Conservation (phyloP, 192 early-diverging fungal genomes). For the Dissophora ornata region DNA sequence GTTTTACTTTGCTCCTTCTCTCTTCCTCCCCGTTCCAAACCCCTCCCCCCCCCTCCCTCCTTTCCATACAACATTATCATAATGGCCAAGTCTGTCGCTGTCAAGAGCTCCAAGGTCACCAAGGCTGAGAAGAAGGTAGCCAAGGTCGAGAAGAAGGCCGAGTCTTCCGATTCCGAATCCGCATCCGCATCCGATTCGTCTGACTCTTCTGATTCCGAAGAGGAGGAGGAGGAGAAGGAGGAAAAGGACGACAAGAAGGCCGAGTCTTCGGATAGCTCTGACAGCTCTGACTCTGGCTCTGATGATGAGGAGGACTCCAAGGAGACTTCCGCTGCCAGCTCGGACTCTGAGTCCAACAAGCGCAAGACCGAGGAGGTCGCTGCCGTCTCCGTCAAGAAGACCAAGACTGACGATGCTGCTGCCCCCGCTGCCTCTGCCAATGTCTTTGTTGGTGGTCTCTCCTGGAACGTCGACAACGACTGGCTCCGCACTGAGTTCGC, state of each 20-base stretch:
- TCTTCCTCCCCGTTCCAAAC: constrained; percentile 8
- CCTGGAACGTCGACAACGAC: constrained; percentile 78
- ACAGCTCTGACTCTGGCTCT: constrained; percentile 40
- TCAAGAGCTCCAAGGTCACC: constrained; percentile 36
- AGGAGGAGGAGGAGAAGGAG: constrained; percentile 43
- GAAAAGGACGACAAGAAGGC: constrained; percentile 44
- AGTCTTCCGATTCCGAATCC: constrained; percentile 53
- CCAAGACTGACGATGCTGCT: constrained; percentile 59
- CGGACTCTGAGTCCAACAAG: constrained; percentile 57
- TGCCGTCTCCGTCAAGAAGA: constrained; percentile 55
- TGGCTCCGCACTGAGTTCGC: constrained; percentile 69
- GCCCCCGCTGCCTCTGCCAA: constrained; percentile 56
- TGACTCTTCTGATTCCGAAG: constrained; percentile 45
- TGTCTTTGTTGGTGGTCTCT: constrained; percentile 81
- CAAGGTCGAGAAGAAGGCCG: constrained; percentile 50
- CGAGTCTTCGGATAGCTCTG: constrained; percentile 30
- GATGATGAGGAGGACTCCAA: constrained; percentile 51
- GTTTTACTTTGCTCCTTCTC: constrained; percentile 23
- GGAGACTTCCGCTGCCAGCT: constrained; percentile 19
- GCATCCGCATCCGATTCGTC: constrained; percentile 32
- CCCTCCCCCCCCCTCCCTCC: constrained; percentile 1
- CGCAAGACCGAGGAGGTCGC: constrained; percentile 58
- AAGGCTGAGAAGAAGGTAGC: constrained; percentile 39
- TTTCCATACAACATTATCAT: constrained; percentile 1
- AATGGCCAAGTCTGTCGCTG: constrained; percentile 36